Percentiles rank a stretch among this genome's conserved stretches.
Evolutionary conservation across 148 eudicot genomes (phyloP).

Genomic region (Mesembryanthemum crystallinum): DNA sequence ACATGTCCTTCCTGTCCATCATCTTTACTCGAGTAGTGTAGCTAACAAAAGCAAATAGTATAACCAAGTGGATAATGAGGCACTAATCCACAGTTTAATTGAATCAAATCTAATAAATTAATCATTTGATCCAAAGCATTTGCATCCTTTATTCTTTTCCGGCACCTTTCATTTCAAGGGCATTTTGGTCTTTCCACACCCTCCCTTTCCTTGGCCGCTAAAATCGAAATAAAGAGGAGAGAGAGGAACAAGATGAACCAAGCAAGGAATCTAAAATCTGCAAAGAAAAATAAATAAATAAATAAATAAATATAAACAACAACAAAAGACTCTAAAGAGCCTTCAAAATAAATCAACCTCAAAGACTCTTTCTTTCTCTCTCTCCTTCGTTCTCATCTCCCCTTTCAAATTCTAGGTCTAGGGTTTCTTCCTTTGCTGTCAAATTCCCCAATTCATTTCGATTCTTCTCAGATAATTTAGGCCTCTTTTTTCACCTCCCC

Average conservation of each 20-base stretch:
- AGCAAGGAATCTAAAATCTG: conserved; percentile 8
- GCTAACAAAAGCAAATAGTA: too few species aligned
- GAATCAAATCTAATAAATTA: too few species aligned
- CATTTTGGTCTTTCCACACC: conserved; percentile 22
- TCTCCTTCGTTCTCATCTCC: conserved; percentile 10
- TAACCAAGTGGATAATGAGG: too few species aligned
- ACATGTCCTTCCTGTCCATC: too few species aligned
- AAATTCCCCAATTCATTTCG: conserved; percentile 19
- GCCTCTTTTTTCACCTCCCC: neutral
- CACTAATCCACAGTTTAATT: too few species aligned
- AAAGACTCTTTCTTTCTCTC: conserved; percentile 14
- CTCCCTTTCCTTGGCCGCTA: conserved; percentile 21
- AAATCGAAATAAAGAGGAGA: conserved; percentile 6
- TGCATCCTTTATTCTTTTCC: conserved; percentile 24
- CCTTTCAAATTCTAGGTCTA: neutral
- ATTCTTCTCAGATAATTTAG: conserved; percentile 14
- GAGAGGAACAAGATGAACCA: conserved; percentile 9
- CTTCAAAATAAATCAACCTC: neutral
- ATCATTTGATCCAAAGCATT: neutral
- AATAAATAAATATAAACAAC: neutral
- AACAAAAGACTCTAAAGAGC: neutral
- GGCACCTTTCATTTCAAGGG: conserved; percentile 24
- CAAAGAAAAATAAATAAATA: neutral
- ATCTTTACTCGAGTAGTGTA: too few species aligned
- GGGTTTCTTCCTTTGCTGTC: conserved; percentile 23